Evolutionary conservation across 2,329 filamentous ascomycete species (phyloP), one percentile per base, ranked within the genome.

Genomic region (Beauveria bassiana): DNA sequence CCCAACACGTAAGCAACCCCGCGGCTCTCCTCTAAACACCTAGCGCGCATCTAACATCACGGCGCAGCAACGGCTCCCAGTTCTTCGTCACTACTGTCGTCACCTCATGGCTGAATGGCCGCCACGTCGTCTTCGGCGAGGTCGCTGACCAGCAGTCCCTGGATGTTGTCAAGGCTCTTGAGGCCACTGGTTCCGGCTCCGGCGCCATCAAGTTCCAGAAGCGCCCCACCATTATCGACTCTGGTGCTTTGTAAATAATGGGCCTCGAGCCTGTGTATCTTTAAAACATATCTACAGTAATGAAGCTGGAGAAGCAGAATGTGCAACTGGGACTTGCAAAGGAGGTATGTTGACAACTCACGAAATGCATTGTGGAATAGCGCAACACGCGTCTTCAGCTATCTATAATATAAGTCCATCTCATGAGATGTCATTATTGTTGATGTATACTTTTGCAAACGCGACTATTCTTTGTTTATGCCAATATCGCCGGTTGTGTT

Each of bases 41-140:
- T 10, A 14, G 5, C 26, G 14, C 65, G 40, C 54, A 34, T 26
- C 69, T 68, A 47, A 70, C 55, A 79, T 16, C 78, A 20, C 79
- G 79, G 12, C 78, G 78, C 65, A 96, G 95, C 76, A 99, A 99
- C 80, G 95, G 95, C 71, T 96, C 91, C 57, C 93, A 98, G 78
- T 98, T 98, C 84, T 98, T 98, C 83, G 81, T 98, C 74, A 98
- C 93, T 71, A 98, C 93, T 61, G 91, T 96, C 56, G 83, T 87
- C 64, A 98, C 95, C 64, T 87, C 87, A 61, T 96, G 96, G 83
- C 82, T 95, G 68, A 84, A 95, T 75, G 85, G 85, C 72, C 88
- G 88, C 75, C 90, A 95, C 82, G 89, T 92, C 76, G 89, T 92
- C 73, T 93, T 93, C 78, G 91, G 90, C 73, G 81, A 90, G 79